A percentile compares a stretch with the other conserved stretches of the same genome.
Conservation (phyloP, 768 basidiomycete genomes). For the Hericium coralloides region DNA sequence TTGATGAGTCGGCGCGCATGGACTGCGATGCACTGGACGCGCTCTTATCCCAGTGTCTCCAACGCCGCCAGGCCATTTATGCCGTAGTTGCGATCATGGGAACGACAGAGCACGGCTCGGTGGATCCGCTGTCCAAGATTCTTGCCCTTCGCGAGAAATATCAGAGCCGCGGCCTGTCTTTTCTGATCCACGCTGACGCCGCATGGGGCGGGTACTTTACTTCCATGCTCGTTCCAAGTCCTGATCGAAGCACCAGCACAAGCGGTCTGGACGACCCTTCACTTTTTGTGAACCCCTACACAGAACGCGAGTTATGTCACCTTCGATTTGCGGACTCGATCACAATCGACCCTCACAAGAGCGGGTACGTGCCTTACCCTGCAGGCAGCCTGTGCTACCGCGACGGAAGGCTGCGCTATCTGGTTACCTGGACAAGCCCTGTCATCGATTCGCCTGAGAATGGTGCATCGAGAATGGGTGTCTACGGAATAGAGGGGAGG, state of each 20-base stretch:
- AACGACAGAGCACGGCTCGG: slow-evolving; percentile 34
- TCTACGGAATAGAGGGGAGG: slow-evolving; percentile 43
- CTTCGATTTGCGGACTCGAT: slow-evolving; percentile 27
- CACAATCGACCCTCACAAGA: slow-evolving; percentile 35
- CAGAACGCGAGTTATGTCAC: slow-evolving; percentile 21
- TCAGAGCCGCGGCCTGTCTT: slow-evolving; percentile 25
- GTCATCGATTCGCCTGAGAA: slow-evolving; percentile 21
- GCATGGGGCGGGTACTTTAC: slow-evolving; percentile 42
- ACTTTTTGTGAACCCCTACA: slow-evolving; percentile 21
- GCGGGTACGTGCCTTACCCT: slow-evolving; percentile 35
- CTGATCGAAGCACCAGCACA: neutral
- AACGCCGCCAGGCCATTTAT: slow-evolving; percentile 27
- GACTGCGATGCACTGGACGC: slow-evolving; percentile 19
- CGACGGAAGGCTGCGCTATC: slow-evolving; percentile 27
- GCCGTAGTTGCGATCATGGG: slow-evolving; percentile 36
- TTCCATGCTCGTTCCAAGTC: slow-evolving; percentile 19
- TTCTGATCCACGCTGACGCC: slow-evolving; percentile 35
- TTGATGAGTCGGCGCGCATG: slow-evolving; percentile 30
- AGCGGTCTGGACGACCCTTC: slow-evolving; percentile 15
- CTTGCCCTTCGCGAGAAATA: slow-evolving; percentile 25
- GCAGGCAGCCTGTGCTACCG: slow-evolving; percentile 33
- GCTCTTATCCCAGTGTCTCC: slow-evolving; percentile 23
- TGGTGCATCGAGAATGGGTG: slow-evolving; percentile 27
- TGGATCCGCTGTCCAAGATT: slow-evolving; percentile 32
- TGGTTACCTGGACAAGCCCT: slow-evolving; percentile 31